A percentile compares a stretch with the other conserved stretches of the same genome.
Conservation (phyloP, 805 yeast genomes). For the Kazachstania psychrophila region DNA sequence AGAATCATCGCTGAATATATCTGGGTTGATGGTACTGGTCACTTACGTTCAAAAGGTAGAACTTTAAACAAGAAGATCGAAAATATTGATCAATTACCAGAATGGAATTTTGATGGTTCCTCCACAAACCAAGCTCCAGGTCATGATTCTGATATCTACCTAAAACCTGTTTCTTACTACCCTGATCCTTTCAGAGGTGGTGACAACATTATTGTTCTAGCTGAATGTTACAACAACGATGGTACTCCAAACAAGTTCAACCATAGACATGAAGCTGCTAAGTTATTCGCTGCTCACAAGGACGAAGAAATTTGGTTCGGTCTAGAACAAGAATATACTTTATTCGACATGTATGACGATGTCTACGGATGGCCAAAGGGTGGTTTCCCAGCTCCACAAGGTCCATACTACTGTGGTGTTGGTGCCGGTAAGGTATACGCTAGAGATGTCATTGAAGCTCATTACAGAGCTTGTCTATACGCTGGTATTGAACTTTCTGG, state of each 20-base stretch:
- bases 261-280: conserved; percentile 95
- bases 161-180: conserved; percentile 92
- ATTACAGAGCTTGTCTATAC: conserved; percentile 94
- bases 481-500: conserved; percentile 89
- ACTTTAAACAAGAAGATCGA: conserved; percentile 64
- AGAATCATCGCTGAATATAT: conserved; percentile 89
- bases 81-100: conserved; percentile 81
- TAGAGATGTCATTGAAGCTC: conserved; percentile 97
- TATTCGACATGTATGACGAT: conserved; percentile 82
- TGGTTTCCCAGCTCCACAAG: conserved; percentile 99
- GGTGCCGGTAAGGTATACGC: conserved; percentile 98
- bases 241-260: conserved; percentile 98
- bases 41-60: conserved; percentile 88
- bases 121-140: conserved; percentile 99
- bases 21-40: conserved; percentile 93
- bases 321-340: conserved; percentile 96
- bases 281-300: conserved; percentile 86
- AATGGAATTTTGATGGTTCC: conserved; percentile 99
- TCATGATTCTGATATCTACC: conserved; percentile 86
- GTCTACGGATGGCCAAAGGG: conserved; percentile 99
- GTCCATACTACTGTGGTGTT: conserved; percentile 99
- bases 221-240: conserved; percentile 97
- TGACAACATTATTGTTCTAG: conserved; percentile 87
- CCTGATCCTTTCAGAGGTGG: conserved; percentile 98
- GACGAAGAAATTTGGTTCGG: conserved; percentile 91